These are phyloP conservation scores for Limtongia smithiae DNA, from an alignment of 805 yeast species.

Conservation along the genomic window DNA sequence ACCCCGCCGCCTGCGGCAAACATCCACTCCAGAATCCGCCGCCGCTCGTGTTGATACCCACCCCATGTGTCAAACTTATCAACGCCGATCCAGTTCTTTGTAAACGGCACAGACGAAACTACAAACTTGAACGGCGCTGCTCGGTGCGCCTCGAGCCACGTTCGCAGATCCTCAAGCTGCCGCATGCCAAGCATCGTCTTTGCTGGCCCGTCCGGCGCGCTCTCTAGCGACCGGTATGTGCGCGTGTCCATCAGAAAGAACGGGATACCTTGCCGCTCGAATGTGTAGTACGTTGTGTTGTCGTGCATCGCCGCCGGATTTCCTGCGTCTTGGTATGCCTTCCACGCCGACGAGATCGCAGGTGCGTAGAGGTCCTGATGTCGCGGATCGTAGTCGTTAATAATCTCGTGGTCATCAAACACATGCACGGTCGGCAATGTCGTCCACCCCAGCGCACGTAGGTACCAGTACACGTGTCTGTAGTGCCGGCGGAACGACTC, in stretches of 20 bases:
- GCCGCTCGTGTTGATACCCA: constrained; percentile 29
- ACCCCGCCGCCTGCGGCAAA: constrained; percentile 21
- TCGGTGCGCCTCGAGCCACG: constrained; percentile 22
- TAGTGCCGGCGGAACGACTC: constrained; percentile 27
- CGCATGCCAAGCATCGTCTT: constrained; percentile 31
- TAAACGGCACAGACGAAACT: constrained; percentile 31
- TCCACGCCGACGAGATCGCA: constrained; percentile 27
- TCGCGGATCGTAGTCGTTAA: constrained; percentile 27
- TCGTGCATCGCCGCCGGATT: constrained; percentile 26
- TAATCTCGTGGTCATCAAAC: constrained; percentile 32
- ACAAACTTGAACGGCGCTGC: constrained; percentile 29
- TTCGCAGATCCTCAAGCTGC: constrained; percentile 25
- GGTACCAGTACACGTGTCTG: constrained; percentile 27
- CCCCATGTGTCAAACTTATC: constrained; percentile 31
- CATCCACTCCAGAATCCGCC: constrained; percentile 16
- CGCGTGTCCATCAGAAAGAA: constrained; percentile 30
- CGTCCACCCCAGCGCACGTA: constrained; percentile 8
- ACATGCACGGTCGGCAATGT: constrained; percentile 28
- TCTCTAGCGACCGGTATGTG: constrained; percentile 25
- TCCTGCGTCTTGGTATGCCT: constrained; percentile 27
- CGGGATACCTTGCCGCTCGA: constrained; percentile 30
- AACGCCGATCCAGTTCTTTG: constrained; percentile 30
- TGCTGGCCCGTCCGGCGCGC: constrained; percentile 18
- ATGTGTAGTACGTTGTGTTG: constrained; percentile 24
- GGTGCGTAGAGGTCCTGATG: constrained; percentile 11